Percentiles rank a stretch among this genome's conserved stretches.
phyloP scores from a whole-genome alignment of 257 asterid species.

The Nemophila menziesii region DNA sequence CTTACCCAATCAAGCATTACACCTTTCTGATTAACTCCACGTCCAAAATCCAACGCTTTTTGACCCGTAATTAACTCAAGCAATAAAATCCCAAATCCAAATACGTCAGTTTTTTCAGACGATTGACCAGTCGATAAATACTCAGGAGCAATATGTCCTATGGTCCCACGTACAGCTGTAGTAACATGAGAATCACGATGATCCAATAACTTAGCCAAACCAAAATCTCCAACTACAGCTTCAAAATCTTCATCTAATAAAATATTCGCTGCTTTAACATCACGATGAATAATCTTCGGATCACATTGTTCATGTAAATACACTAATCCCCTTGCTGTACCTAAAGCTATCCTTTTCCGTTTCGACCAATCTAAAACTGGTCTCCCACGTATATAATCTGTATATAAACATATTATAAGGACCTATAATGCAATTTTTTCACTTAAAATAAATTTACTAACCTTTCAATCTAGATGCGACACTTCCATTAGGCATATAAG shows the following conservation, averaged over 20 bases:
- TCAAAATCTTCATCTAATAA: conserved; percentile 88
- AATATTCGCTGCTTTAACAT: conserved; percentile 92
- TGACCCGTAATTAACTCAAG: conserved; percentile 86
- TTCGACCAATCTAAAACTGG: conserved; percentile 83
- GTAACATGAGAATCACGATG: conserved; percentile 87
- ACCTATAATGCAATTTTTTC: too few relatives aligned
- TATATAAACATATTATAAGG: too few relatives aligned
- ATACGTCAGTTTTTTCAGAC: conserved; percentile 86
- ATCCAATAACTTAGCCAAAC: conserved; percentile 86
- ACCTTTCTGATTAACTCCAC: conserved; percentile 71
- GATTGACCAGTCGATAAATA: conserved; percentile 85
- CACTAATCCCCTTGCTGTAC: conserved; percentile 81
- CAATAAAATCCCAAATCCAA: conserved; percentile 80
- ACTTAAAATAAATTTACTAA: conserved; percentile 8
- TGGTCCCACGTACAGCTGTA: conserved; percentile 92
- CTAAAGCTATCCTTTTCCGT: conserved; percentile 65
- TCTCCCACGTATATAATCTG: conserved; percentile 60
- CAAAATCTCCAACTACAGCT: conserved; percentile 94
- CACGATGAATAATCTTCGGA: conserved; percentile 86
- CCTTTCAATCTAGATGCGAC: conserved; percentile 83
- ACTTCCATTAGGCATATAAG: conserved; percentile 81
- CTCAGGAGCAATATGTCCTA: conserved; percentile 96
- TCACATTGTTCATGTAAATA: conserved; percentile 93
- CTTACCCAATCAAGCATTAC: conserved; percentile 76
- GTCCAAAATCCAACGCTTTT: conserved; percentile 81